Conservation (phyloP, 306 rosid genomes). For the Ochetophila trinervis region DNA sequence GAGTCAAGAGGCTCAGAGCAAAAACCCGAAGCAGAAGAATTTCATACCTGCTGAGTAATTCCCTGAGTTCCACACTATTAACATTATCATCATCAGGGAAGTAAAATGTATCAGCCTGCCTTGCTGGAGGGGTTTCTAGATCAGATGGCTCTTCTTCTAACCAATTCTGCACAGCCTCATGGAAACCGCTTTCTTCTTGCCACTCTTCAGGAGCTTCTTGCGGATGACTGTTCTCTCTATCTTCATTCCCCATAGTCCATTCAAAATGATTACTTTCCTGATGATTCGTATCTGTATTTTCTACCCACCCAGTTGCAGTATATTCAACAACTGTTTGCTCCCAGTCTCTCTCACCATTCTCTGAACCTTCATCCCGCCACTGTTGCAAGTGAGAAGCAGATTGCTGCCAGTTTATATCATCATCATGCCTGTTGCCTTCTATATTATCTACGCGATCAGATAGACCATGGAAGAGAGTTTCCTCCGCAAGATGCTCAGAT, state of each 20-base stretch:
- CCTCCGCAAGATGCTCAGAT: constrained; percentile 38
- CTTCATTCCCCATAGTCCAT: constrained; percentile 62
- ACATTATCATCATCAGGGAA: constrained; percentile 86
- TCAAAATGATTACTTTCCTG: constrained; percentile 44
- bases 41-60: constrained; percentile 75
- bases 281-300: constrained; percentile 46
- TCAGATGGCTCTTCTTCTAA: constrained; percentile 69
- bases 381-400: constrained; percentile 45
- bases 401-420: constrained; percentile 33
- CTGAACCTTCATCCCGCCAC: constrained; percentile 46
- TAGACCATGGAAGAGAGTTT: constrained; percentile 28
- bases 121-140: constrained; percentile 51
- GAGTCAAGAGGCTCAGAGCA: constrained; percentile 11
- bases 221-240: constrained; percentile 50
- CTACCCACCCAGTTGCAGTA: constrained; percentile 34
- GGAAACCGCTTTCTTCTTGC: constrained; percentile 75
- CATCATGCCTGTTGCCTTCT: constrained; percentile 32
- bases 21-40: constrained; percentile 19
- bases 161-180: constrained; percentile 87
- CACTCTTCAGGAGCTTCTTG: constrained; percentile 62
- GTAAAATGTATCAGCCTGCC: constrained; percentile 57
- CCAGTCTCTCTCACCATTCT: constrained; percentile 47
- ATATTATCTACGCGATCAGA: constrained; percentile 26
- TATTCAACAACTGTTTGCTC: constrained; percentile 41
- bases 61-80: constrained; percentile 78